Evolutionary conservation across 31 red algal genomes (phyloP).

Genomic region (Asparagopsis taxiformis): DNA sequence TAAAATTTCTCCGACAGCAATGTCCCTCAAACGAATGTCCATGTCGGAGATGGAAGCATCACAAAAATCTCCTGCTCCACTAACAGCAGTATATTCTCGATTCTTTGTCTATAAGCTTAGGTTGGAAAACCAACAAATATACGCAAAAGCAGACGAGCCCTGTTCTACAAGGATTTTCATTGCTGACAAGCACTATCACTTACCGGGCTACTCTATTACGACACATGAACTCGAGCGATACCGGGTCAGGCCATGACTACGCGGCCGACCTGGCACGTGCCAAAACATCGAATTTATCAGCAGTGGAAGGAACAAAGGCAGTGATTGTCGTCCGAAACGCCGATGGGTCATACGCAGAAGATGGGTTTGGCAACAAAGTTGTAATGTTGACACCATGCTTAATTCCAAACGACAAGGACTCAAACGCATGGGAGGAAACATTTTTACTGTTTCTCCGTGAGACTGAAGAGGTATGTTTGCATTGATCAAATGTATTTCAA

Average conservation of each 20-base stretch:
- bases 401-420: constrained; percentile 14
- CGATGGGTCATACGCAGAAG: constrained; percentile 17
- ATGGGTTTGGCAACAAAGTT: constrained; percentile 19
- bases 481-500: too few relatives aligned
- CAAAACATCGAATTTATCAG: constrained; percentile 14
- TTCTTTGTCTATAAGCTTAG: too few relatives aligned
- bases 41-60: too few relatives aligned
- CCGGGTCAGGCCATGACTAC: constrained; percentile 3
- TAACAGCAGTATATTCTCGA: too few relatives aligned
- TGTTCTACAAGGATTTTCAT: too few relatives aligned
- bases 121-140: too few relatives aligned
- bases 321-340: constrained; percentile 26
- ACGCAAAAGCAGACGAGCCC: too few relatives aligned
- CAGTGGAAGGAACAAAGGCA: constrained; percentile 8
- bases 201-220: too few relatives aligned
- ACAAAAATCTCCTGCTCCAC: too few relatives aligned
- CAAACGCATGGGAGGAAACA: constrained; percentile 25
- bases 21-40: too few relatives aligned
- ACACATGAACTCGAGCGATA: not conserved
- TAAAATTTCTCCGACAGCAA: too few relatives aligned
- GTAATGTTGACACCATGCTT: constrained; percentile 46
- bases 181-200: too few relatives aligned
- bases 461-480: constrained; percentile 55
- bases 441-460: constrained; percentile 43
- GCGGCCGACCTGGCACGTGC: constrained; percentile 13